Conservation (phyloP, 176 grass and related monocot species). For the Triticum turgidum region DNA sequence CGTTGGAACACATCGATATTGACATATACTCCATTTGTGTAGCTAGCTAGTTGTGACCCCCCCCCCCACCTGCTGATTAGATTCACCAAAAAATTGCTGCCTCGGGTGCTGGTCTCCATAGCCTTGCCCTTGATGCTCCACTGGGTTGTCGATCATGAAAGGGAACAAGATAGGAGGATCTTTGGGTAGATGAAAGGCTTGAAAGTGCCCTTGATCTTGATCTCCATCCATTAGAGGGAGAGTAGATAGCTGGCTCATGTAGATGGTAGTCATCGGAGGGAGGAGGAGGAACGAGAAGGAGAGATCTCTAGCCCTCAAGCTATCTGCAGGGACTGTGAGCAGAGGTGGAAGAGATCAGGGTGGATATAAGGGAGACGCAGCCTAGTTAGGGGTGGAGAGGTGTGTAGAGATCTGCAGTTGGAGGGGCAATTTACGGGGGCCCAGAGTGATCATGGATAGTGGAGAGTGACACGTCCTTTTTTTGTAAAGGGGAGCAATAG, state of each 20-base stretch:
- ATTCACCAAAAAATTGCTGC: conserved; percentile 38
- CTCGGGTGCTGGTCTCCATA: conserved; percentile 43
- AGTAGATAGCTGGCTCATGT: conserved; percentile 72
- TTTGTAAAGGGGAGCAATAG: conserved; percentile 42
- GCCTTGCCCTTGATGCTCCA: conserved; percentile 40
- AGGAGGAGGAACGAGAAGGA: neutral
- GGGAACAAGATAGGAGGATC: conserved; percentile 58
- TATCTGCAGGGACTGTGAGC: neutral
- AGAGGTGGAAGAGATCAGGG: conserved; percentile 37
- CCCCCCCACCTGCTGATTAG: conserved; percentile 42
- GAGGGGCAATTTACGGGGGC: conserved; percentile 56
- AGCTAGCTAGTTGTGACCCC: conserved; percentile 7
- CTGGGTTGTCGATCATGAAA: conserved; percentile 54
- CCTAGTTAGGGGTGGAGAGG: conserved; percentile 23
- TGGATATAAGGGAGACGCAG: conserved; percentile 30
- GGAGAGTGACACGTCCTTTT: conserved; percentile 47
- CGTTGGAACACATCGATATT: neutral
- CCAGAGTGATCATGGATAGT: conserved; percentile 49
- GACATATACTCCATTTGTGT: neutral
- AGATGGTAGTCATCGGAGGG: conserved; percentile 53
- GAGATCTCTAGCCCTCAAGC: conserved; percentile 29
- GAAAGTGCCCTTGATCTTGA: conserved; percentile 58
- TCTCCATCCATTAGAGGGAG: conserved; percentile 68
- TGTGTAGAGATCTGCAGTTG: conserved; percentile 40
- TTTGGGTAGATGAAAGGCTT: conserved; percentile 53